phyloP scores from a whole-genome alignment of 2,329 filamentous ascomycete genomes.

The Pseudocercospora cruenta region DNA sequence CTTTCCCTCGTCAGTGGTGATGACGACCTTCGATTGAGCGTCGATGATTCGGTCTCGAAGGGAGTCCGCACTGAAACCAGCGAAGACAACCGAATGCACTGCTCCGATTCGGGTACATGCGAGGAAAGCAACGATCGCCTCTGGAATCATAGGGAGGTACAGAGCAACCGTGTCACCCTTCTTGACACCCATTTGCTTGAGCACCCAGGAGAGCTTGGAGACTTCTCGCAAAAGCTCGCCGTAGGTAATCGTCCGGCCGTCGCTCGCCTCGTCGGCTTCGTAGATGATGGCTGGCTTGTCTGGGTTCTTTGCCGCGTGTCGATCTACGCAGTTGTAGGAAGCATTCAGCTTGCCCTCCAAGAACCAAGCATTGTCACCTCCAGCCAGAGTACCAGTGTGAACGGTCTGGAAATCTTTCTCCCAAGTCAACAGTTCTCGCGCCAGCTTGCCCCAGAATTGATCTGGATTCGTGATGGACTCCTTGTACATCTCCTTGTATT shows the following conservation, averaged over 20 bases:
- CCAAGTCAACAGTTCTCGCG: slow-evolving; percentile 89
- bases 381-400: slow-evolving; percentile 70
- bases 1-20: slow-evolving; percentile 97
- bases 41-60: slow-evolving; percentile 93
- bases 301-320: slow-evolving; percentile 93
- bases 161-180: slow-evolving; percentile 98
- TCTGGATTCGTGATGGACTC: slow-evolving; percentile 89
- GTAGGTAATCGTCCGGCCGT: slow-evolving; percentile 90
- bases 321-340: slow-evolving; percentile 95
- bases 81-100: slow-evolving; percentile 96
- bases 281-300: slow-evolving; percentile 96
- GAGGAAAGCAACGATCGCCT: slow-evolving; percentile 87
- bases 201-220: slow-evolving; percentile 79
- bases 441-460: slow-evolving; percentile 85
- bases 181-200: slow-evolving; percentile 93
- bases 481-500: slow-evolving; percentile 68
- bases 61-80: slow-evolving; percentile 95
- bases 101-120: slow-evolving; percentile 92
- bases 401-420: slow-evolving; percentile 90
- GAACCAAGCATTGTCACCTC: slow-evolving; percentile 93
- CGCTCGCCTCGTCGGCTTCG: slow-evolving; percentile 87
- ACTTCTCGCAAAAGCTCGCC: slow-evolving; percentile 91
- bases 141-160: slow-evolving; percentile 98
- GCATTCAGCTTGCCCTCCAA: slow-evolving; percentile 91
- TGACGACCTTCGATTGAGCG: slow-evolving; percentile 87